Percentiles rank a stretch among this genome's conserved stretches.
Evolutionary conservation across 257 asterid genomes (phyloP).

Genomic region (Nicotiana tomentosiformis): DNA sequence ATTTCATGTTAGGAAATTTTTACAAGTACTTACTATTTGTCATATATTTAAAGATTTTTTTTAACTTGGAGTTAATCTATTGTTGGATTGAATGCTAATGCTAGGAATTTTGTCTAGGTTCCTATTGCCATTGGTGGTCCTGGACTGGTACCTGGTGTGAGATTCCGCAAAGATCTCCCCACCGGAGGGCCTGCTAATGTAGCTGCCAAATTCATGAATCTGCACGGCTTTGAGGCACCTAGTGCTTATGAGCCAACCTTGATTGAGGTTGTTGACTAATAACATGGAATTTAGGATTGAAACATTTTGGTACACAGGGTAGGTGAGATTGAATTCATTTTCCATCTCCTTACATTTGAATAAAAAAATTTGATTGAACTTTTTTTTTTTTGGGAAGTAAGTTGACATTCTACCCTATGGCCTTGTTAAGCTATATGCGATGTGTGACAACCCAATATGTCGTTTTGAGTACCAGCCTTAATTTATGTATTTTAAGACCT

Average conservation of each 20-base stretch:
- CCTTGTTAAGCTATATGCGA: no score
- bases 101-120: conserved; percentile 34
- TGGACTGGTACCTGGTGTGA: conserved; percentile 63
- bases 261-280: conserved; percentile 67
- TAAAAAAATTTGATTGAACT: no score
- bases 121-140: conserved; percentile 97
- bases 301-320: background rate
- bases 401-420: no score
- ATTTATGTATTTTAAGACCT: no score
- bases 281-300: conserved; percentile 18
- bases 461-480: no score
- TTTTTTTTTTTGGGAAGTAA: no score
- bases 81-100: background rate
- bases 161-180: conserved; percentile 82
- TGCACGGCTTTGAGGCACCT: conserved; percentile 84
- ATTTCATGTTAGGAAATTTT: no score
- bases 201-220: conserved; percentile 87
- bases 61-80: background rate
- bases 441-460: no score
- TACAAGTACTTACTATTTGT: background rate
- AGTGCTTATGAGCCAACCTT: conserved; percentile 88
- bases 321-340: no score
- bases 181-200: conserved; percentile 87
- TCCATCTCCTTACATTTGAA: no score
- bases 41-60: no score